phyloP scores from a whole-genome alignment of 164 flowering plant species.

The Vitis rupestris region DNA sequence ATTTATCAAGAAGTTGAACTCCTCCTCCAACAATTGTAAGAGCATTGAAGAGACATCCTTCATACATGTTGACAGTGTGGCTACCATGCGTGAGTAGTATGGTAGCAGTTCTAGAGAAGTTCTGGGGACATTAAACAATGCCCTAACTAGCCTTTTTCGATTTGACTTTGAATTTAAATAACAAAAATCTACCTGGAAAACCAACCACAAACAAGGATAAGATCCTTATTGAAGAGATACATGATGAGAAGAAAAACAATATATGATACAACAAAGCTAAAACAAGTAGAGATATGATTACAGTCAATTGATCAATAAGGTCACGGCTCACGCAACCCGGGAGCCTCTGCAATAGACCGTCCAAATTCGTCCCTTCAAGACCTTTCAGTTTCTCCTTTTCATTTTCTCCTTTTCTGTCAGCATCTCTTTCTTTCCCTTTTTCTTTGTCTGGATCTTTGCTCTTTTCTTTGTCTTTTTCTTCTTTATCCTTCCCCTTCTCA shows the following conservation, averaged over 20 bases:
- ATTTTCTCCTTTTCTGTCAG: slow-evolving; percentile 65
- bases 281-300: slow-evolving; percentile 31
- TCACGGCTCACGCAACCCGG: slow-evolving; percentile 98
- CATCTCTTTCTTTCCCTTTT: slow-evolving; percentile 73
- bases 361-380: slow-evolving; percentile 84
- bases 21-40: slow-evolving; percentile 86
- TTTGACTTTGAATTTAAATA: slow-evolving; percentile 88
- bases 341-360: slow-evolving; percentile 85
- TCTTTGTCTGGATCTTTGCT: slow-evolving; percentile 67
- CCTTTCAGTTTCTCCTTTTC: slow-evolving; percentile 88
- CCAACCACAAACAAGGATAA: background rate
- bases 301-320: slow-evolving; percentile 93
- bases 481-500: slow-evolving; percentile 76
- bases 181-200: slow-evolving; percentile 90
- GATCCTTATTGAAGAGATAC: background rate
- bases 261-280: slow-evolving; percentile 2
- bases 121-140: slow-evolving; percentile 91
- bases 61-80: slow-evolving; percentile 94
- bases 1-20: slow-evolving; percentile 81
- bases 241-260: slow-evolving; percentile 1
- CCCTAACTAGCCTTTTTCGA: slow-evolving; percentile 87
- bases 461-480: slow-evolving; percentile 72
- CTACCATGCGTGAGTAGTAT: slow-evolving; percentile 96
- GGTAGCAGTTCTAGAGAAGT: slow-evolving; percentile 90
- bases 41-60: slow-evolving; percentile 88